Evolutionary conservation across 768 basidiomycete genomes (phyloP), one percentile per base, ranked within the genome.

Genomic region (Collybia nuda): DNA sequence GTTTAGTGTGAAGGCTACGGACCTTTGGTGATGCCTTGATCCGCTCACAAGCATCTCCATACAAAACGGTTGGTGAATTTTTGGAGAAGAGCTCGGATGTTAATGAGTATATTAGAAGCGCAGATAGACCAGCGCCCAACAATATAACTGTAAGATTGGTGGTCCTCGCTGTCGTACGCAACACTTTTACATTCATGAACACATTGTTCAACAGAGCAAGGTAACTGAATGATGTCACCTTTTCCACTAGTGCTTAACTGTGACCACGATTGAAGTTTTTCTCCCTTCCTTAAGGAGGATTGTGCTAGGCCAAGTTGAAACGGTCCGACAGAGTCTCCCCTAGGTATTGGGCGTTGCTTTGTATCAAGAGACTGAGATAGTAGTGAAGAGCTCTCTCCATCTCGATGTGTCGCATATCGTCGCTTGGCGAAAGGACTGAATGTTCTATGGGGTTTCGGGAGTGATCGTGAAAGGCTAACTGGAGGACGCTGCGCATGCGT

Each of bases 51-150:
- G 79, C 78, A 41, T 79, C 73, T 37, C 79, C 80, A 60, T 91
- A 90, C 26, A 93, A 68, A 22, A 90, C 88, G 3, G 90, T 90
- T 5, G 91, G 88, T 22, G 90, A 92, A 63, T 93, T 93, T 63
- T 80, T 84, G n/a, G 91, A 90, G 65, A 92, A 90, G 6, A 93
- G 72, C 61, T 93, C 91, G 6, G 90, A 86, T 14, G 86, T 85
- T 26, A 93, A 75, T 18, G 88, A 88, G 62, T 92, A 93, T 21
- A 84, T 69, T 29, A 93, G 77, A 35, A 93, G 76, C 6, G 80
- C 79, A 24, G 89, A 88, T 21, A 93, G 72, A 15, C 88, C 86
- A 4, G 90, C 91, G n/a, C 91, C 91, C 24, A 91, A 69, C 15
- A 93, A 61, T 40, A 84, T 78, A 17, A 86, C 87, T 59, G 67